A percentile compares a stretch with the other conserved stretches of the same genome.
Conservation (phyloP, 2,329 filamentous ascomycete species). For the Fusarium nurragi region DNA sequence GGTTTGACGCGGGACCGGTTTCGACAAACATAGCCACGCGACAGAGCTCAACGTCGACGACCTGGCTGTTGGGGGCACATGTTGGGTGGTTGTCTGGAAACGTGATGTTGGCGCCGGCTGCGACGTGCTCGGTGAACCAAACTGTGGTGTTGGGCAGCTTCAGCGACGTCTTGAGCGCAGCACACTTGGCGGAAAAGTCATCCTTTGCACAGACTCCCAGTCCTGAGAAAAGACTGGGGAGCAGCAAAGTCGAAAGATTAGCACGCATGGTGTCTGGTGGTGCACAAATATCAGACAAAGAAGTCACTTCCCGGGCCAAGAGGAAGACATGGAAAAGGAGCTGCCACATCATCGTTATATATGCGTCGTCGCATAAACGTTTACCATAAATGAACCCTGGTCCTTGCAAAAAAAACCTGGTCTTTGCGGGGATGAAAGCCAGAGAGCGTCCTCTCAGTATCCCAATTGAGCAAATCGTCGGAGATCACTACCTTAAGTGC, state of each 20-base stretch:
- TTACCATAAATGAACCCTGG: too few species aligned
- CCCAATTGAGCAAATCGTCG: background rate
- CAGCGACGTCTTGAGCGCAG: conserved; percentile 14
- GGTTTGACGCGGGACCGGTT: conserved; percentile 26
- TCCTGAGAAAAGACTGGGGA: conserved; percentile 15
- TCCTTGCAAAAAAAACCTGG: background rate
- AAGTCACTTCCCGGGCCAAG: background rate
- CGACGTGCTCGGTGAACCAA: conserved; percentile 34
- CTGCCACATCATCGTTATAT: conserved; percentile 11
- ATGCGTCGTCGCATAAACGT: conserved; percentile 12
- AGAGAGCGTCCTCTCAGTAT: too few species aligned
- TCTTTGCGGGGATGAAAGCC: background rate
- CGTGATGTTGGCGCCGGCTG: conserved; percentile 19
- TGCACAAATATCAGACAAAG: conserved; percentile 2
- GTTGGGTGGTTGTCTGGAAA: conserved; percentile 30
- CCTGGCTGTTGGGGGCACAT: conserved; percentile 22
- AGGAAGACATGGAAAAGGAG: background rate
- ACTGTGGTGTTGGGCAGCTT: conserved; percentile 30
- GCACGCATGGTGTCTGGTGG: conserved; percentile 11
- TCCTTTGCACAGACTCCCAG: background rate
- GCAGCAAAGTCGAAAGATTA: background rate
- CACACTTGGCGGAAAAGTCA: conserved; percentile 29
- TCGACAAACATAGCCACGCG: conserved; percentile 31
- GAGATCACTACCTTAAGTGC: conserved; percentile 8
- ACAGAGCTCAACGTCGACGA: conserved; percentile 29